Evolutionary conservation across 352 stramenopile species (phyloP).

Genomic region (Pythium plurisporium): DNA sequence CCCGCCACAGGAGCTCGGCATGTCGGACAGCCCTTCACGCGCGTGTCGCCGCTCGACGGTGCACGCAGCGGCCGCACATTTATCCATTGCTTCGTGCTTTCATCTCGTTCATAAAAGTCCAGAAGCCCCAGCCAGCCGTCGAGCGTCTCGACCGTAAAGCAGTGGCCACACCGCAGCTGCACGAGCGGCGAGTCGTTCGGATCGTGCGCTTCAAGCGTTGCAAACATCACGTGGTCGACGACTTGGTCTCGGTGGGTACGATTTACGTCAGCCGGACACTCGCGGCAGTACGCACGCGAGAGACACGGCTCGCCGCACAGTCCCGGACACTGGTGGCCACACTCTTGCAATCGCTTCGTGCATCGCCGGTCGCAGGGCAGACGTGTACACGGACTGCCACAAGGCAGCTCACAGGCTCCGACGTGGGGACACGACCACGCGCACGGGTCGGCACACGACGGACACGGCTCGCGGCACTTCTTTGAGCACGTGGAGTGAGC

Average conservation of each 20-base stretch:
- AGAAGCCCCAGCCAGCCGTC: conserved; percentile 54
- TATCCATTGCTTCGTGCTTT: neutral
- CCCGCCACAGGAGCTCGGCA: conserved; percentile 39
- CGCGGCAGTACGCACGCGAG: conserved; percentile 43
- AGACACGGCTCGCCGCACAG: conserved; percentile 77
- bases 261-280: conserved; percentile 34
- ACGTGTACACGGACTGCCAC: conserved; percentile 43
- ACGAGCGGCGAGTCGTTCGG: conserved; percentile 64
- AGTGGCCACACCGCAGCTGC: conserved; percentile 59
- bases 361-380: conserved; percentile 49
- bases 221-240: conserved; percentile 65
- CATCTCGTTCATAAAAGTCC: conserved; percentile 27
- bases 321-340: conserved; percentile 70
- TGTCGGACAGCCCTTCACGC: conserved; percentile 29
- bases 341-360: conserved; percentile 32
- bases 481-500: conserved; percentile 57
- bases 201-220: conserved; percentile 47
- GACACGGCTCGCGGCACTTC: conserved; percentile 40
- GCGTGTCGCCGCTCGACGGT: neutral
- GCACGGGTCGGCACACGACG: conserved; percentile 69
- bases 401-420: conserved; percentile 52
- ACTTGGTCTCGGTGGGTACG: conserved; percentile 29
- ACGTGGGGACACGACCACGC: conserved; percentile 65
- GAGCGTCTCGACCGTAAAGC: conserved; percentile 62
- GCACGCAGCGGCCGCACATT: neutral